Evolutionary conservation across 495 filamentous ascomycete genomes (phyloP).

Genomic region (Entonaema liquescens): DNA sequence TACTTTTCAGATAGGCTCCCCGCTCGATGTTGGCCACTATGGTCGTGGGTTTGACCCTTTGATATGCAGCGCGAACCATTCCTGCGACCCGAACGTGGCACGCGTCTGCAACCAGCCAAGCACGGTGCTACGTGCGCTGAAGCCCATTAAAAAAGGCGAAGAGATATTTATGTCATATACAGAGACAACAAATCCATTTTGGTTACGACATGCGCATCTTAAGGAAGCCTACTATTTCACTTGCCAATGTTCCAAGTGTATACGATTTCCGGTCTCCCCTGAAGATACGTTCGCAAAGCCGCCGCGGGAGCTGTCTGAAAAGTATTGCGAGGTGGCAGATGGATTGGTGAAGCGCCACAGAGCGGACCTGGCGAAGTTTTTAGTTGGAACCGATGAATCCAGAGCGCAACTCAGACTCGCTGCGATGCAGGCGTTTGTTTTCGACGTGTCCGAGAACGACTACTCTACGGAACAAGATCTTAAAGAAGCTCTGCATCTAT

Average conservation of each 20-base stretch:
- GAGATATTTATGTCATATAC: conserved; percentile 32
- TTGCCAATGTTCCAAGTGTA: neutral
- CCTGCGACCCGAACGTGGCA: conserved; percentile 31
- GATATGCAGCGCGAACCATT: conserved; percentile 33
- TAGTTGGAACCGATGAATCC: neutral
- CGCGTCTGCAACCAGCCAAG: conserved; percentile 22
- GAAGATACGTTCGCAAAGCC: neutral
- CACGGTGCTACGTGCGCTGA: conserved; percentile 26
- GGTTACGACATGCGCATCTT: conserved; percentile 8
- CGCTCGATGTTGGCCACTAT: neutral
- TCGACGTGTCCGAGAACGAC: neutral
- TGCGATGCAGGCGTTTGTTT: neutral
- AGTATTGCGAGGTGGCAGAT: neutral
- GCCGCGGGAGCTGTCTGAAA: neutral
- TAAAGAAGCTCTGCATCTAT: conserved; percentile 22
- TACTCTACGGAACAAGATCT: neutral
- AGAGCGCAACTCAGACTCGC: neutral
- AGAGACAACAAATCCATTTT: conserved; percentile 22
- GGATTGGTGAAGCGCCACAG: neutral
- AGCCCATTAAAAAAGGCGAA: conserved; percentile 30
- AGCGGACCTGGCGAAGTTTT: neutral
- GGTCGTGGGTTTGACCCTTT: conserved; percentile 29
- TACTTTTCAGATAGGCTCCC: neutral
- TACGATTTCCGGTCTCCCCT: neutral
- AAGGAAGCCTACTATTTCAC: neutral